Percentiles rank a stretch among this genome's conserved stretches.
Conservation (phyloP, 75 land plant species). For the Picea sitchensis region DNA sequence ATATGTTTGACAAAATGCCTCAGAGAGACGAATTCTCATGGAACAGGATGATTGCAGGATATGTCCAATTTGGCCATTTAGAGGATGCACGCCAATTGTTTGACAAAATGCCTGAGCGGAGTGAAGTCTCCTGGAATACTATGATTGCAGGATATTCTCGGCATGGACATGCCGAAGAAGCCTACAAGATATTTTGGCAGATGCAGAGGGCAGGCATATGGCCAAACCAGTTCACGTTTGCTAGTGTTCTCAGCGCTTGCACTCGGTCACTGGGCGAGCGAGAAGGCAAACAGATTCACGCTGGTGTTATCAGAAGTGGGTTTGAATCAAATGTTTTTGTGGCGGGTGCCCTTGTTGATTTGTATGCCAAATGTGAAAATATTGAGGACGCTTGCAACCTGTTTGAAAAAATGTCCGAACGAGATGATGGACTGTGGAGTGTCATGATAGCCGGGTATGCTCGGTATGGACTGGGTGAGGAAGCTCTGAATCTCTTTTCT, state of each 20-base stretch:
- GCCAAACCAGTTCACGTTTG: conserved; percentile 39
- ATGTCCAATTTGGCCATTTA: conserved; percentile 29
- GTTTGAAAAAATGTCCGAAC: not conserved
- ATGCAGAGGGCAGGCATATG: conserved; percentile 31
- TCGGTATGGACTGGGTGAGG: conserved; percentile 19
- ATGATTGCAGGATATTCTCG: conserved; percentile 47
- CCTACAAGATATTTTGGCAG: conserved; percentile 33
- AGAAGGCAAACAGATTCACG: conserved; percentile 47
- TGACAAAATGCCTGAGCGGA: conserved; percentile 31
- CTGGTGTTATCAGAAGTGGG: conserved; percentile 27
- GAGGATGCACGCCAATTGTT: conserved; percentile 33
- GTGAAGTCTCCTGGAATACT: conserved; percentile 39
- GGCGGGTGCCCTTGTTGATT: conserved; percentile 34
- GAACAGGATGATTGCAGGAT: conserved; percentile 49
- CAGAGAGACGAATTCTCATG: conserved; percentile 31
- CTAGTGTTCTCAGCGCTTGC: conserved; percentile 51
- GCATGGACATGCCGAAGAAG: conserved; percentile 23
- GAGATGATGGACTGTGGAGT: conserved; percentile 13
- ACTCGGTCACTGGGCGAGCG: conserved; percentile 11
- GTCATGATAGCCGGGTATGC: conserved; percentile 15
- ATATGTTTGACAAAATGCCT: conserved; percentile 37
- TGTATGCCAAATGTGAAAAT: conserved; percentile 34
- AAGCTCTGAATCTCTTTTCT: conserved; percentile 24
- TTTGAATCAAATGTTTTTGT: conserved; percentile 32
- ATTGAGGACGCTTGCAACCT: conserved; percentile 25